Evolutionary conservation across 768 basidiomycete genomes (phyloP).

Genomic region (Leccinum boreale): DNA sequence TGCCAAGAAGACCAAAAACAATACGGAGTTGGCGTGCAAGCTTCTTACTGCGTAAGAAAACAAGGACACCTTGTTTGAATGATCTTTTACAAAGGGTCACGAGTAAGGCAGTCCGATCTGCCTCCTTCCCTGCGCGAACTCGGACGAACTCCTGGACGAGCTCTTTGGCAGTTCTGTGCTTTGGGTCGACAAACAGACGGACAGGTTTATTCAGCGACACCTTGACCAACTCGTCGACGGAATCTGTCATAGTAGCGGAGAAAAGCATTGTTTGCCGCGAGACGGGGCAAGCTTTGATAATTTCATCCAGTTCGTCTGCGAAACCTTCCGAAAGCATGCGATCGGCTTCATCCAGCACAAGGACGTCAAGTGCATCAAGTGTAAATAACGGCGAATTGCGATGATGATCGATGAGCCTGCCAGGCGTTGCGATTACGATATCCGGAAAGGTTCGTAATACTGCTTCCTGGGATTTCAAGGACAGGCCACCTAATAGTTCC

Average conservation of each 20-base stretch:
- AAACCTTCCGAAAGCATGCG: constrained; percentile 96
- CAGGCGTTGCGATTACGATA: constrained; percentile 93
- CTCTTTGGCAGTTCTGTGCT: constrained; percentile 79
- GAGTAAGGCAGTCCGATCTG: constrained; percentile 73
- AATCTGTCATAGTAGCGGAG: constrained; percentile 98
- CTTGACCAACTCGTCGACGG: constrained; percentile 88
- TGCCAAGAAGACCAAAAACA: constrained; percentile 82
- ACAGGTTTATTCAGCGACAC: constrained; percentile 93
- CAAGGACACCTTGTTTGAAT: constrained; percentile 79
- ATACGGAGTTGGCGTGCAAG: constrained; percentile 96
- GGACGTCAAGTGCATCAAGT: constrained; percentile 86
- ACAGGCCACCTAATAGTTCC: constrained; percentile 70
- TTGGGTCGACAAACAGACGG: constrained; percentile 93
- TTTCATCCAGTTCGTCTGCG: constrained; percentile 90
- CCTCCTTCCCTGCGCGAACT: constrained; percentile 76
- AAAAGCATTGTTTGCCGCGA: constrained; percentile 98
- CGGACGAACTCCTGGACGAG: constrained; percentile 95
- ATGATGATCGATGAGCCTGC: constrained; percentile 96
- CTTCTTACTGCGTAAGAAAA: constrained; percentile 96
- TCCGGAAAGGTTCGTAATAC: constrained; percentile 86
- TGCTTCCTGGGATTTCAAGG: constrained; percentile 87
- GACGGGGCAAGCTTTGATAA: constrained; percentile 83
- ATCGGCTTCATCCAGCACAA: constrained; percentile 97
- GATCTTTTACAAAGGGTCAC: constrained; percentile 83
- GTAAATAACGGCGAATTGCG: constrained; percentile 93